Base-by-base conservation (phyloP, 305 asterid species). In the Solanum aculeatissimum region DNA sequence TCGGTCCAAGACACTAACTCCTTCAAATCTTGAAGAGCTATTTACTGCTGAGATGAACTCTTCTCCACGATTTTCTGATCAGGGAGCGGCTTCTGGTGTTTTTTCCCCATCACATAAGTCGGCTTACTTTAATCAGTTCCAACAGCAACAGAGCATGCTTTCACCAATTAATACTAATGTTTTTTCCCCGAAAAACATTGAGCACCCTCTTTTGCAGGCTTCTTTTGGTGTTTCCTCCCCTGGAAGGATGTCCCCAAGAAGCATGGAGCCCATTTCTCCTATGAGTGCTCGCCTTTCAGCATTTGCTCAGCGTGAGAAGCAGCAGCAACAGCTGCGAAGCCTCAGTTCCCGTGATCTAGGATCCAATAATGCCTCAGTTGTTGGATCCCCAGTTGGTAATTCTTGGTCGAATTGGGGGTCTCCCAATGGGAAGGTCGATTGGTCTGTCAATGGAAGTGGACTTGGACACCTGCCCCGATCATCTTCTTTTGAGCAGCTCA, bases 21-120 rank as follows among this genome's bases (percentile, higher is more conserved):
- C 98, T 69, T 94, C 99, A 29, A 95, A 93, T 84, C 96, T 95
- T 42, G 98, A 95, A 38, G 98, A 95, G 85, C 93, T 92, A 71
- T 95, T 95, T 90, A 89, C 95, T 78, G 89, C 95, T 2, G 99
- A 94, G 91, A 85, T 89, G 51, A 29, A 86, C 12, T 90, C 92
- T 2, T 93, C 98, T 6, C 98, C 98, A 32, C 85, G 95, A 81
- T 94, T 86, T 84, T 78, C 92, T 57, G 98, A 94, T 84, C 94
- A 89, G 89, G 88, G 91, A 47, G 86, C 74, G 82, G 88, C 89
- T 65, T 84, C 90, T 70, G 95, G 95, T 72, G 90, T 90, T 83
- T 94, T 90, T 80, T 95, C 98, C 25, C 97, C 98, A 3, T 88
- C 97, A 7, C 99, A 90, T 60, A 95, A 92, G 84, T 89, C 98